These are phyloP conservation scores for Edaphochlamys debaryana DNA, from an alignment of 139 green algal species.

Conservation along the genomic window DNA sequence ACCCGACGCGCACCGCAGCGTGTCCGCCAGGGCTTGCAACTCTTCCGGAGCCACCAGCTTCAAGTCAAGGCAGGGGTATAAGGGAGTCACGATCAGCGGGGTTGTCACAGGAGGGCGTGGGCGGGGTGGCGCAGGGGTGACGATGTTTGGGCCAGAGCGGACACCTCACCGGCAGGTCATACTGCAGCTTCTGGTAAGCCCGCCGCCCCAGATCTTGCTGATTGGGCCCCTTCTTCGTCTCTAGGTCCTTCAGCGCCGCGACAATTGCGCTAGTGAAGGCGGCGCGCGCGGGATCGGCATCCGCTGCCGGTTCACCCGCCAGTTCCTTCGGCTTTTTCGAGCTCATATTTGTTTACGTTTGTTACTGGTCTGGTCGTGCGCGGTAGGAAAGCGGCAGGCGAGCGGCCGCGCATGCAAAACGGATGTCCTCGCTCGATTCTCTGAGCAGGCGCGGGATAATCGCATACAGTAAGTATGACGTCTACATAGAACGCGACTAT, in stretches of 20 bases:
- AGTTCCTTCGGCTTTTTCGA: neutral
- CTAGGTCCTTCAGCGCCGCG: slow-evolving; percentile 11
- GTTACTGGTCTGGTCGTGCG: too few relatives aligned
- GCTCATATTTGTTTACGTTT: too few relatives aligned
- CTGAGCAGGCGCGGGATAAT: too few relatives aligned
- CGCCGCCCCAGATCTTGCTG: neutral
- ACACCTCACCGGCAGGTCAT: slow-evolving; percentile 38
- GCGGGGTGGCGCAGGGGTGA: neutral
- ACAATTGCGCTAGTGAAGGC: slow-evolving; percentile 26
- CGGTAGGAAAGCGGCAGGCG: too few relatives aligned
- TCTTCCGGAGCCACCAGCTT: slow-evolving; percentile 33
- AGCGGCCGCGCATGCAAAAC: too few relatives aligned
- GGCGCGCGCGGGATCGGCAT: neutral
- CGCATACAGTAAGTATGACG: too few relatives aligned
- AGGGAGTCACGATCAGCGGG: too few relatives aligned
- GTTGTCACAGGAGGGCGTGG: too few relatives aligned
- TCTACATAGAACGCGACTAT: too few relatives aligned
- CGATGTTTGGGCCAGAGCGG: neutral
- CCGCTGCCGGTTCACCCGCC: neutral
- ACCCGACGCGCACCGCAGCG: neutral
- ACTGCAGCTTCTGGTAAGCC: slow-evolving; percentile 40
- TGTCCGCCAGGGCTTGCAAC: slow-evolving; percentile 15
- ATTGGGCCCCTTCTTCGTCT: neutral
- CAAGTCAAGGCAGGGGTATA: too few relatives aligned
- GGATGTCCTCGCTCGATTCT: too few relatives aligned